These are phyloP conservation scores for Tetrahymena thermophila DNA, from an alignment of 73 alveolate species.

Conservation along the genomic window DNA sequence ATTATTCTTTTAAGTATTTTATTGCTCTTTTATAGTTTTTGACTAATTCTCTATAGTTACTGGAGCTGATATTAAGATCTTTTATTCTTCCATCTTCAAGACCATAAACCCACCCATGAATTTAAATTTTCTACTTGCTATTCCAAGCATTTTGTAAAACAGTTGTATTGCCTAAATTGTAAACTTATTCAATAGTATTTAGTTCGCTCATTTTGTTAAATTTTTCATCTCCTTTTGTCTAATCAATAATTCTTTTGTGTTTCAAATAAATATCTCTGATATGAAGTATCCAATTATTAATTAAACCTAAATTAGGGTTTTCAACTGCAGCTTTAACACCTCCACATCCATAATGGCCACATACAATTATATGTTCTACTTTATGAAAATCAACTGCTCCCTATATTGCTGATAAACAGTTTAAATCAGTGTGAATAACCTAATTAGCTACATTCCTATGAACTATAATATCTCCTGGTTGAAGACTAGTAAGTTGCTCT, in stretches of 20 bases:
- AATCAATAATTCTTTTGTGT: conserved; percentile 18
- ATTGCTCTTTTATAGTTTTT: background rate
- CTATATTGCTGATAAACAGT: conserved; percentile 8
- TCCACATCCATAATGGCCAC: conserved; percentile 33
- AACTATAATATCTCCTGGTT: conserved; percentile 21
- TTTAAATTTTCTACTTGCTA: background rate
- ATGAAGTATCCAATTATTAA: conserved; percentile 26
- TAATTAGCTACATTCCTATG: conserved; percentile 20
- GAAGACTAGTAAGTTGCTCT: background rate
- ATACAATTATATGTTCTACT: conserved; percentile 19
- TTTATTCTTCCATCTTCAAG: background rate
- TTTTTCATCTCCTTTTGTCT: conserved; percentile 8
- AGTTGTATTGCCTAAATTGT: conserved; percentile 26
- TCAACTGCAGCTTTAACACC: conserved; percentile 40
- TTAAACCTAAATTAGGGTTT: conserved; percentile 27
- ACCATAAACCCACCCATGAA: background rate
- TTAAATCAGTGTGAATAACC: conserved; percentile 22
- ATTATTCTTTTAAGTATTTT: background rate
- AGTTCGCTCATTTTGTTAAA: conserved; percentile 6
- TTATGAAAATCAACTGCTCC: conserved; percentile 20
- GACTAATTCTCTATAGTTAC: background rate
- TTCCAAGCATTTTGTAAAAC: background rate
- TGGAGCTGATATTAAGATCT: background rate
- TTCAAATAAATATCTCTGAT: conserved; percentile 11
- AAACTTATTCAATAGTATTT: conserved; percentile 29